Evolutionary conservation across 2,329 filamentous ascomycete genomes (phyloP), one percentile per base, ranked within the genome.

Genomic region (Chaetomium olivaceum): DNA sequence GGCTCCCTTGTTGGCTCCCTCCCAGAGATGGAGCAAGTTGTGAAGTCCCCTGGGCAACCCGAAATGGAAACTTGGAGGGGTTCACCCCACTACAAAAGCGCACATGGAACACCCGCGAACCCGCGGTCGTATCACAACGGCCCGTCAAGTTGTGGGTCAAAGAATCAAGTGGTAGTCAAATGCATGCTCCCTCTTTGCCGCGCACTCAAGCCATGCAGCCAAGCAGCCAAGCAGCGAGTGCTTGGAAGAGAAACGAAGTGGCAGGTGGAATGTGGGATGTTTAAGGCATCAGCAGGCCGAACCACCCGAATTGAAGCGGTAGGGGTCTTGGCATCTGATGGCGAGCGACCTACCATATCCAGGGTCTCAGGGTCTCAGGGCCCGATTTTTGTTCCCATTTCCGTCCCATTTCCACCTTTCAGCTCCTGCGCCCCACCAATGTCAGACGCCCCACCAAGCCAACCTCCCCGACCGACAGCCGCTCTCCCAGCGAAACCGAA

Each of bases 1-100:
- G 16, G 23, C 25, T 14, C 50, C 59, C 59, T 33, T n/a, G 60
- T 62, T 50, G 60, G 60, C 51, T 62, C 60, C 60, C 51, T 56
- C 54, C 54, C 11, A 7, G 8, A 12, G 21, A 21, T 36, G 52
- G 27, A 57, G 39, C 16, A 36, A 36, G 14, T 2, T 4, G 33
- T 2, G 33, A 36, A 11, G 33, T 36, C 9, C 33, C 33, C 33
- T 36, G 33, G 33, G 33, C 33, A 36, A 36, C 33, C 33, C 11
- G 33, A 56, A 56, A 29, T 55, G 52, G 52, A 19, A 56, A 56
- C 9, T 19, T 36, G 27, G 23, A 16, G 27, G 29, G 39, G 57
- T 25, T 55, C 31, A 55, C 51, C 59, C 58, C 58, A 36, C 58
- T 9, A 23, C 36, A 8, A 27, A 27, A 31, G 54, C 5, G n/a